Percentiles rank a stretch among this genome's conserved stretches.
These are phyloP conservation scores for Aureobasidium sp. DNA, from an alignment of 2,329 filamentous ascomycete species.

Conservation along the genomic window DNA sequence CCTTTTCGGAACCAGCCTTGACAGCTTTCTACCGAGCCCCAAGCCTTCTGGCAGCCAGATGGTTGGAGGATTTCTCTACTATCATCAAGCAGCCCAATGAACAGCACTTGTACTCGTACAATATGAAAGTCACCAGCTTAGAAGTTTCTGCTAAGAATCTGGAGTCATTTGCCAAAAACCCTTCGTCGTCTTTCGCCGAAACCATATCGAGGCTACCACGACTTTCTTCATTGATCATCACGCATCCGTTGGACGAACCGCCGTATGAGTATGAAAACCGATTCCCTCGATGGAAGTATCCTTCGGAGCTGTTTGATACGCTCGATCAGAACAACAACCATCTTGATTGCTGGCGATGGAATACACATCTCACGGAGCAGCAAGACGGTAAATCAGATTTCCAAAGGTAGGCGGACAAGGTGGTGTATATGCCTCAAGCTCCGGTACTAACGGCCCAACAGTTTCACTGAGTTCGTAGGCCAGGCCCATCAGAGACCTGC, in stretches of 20 bases:
- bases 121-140: slow-evolving; percentile 62
- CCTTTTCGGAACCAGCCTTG: slow-evolving; percentile 30
- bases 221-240: slow-evolving; percentile 63
- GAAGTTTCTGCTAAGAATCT: slow-evolving; percentile 53
- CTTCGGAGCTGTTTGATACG: slow-evolving; percentile 56
- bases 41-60: slow-evolving; percentile 23
- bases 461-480: background rate
- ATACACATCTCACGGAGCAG: slow-evolving; percentile 12
- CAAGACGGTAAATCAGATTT: background rate
- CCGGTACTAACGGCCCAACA: background rate
- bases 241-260: slow-evolving; percentile 60
- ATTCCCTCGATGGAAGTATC: slow-evolving; percentile 59
- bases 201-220: slow-evolving; percentile 60
- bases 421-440: too few relatives aligned
- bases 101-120: slow-evolving; percentile 50
- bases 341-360: slow-evolving; percentile 52
- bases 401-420: slow-evolving; percentile 37
- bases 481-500: slow-evolving; percentile 13
- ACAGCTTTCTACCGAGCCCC: slow-evolving; percentile 32
- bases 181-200: slow-evolving; percentile 44
- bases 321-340: slow-evolving; percentile 46
- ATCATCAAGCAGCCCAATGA: slow-evolving; percentile 23
- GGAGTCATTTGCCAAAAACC: slow-evolving; percentile 22
- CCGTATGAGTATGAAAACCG: slow-evolving; percentile 54
- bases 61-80: slow-evolving; percentile 28